Base-by-base conservation (phyloP, 371 early-diverging fungal genomes). In the Dentiscutata heterogama region DNA sequence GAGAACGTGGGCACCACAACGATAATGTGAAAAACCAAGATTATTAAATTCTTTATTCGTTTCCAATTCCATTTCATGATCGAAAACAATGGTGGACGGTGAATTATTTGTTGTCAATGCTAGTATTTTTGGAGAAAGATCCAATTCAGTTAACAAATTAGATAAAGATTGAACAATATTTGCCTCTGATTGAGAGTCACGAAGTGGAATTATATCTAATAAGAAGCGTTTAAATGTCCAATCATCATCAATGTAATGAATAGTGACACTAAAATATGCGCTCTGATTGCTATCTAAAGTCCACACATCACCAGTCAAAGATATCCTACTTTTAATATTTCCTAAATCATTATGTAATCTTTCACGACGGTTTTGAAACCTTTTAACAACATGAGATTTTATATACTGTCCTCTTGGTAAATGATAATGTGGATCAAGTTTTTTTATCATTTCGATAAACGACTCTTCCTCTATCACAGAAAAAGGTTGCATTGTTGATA, bases 21-120 rank as follows among this genome's bases (percentile, higher is more conserved):
- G 64, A 61, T 46, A 63, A 22, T 78, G 50, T 46, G 78, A 25
- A 42, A 78, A 53, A 31, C 13, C 29, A 20, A 46, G 25, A 64
- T 78, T 63, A 64, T 60, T n/a, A 25, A 27, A 46, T 2, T n/a
- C 35, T 35, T n/a, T 63, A 1, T 29, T 63, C 1, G 63, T 20
- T 60, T 46, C 3, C 6, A 76, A 22, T 60, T 46, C 3, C 8
- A 76, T 29, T 60, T 35, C 31, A 35, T 63, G 18, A 20, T 16
- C 64, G 63, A 16, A 78, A 4, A 46, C 64, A 25, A 78, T 4
- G 25, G 42, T 64, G 7, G 50, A 2, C 1, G 29, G 16, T 25
- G 42, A 46, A 64, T 78, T 78, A 22, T 78, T 46, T 22, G 78
- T 78, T 50, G 63, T 78, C 13, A 78, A n/a, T 64, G 63, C 78